Evolutionary conservation across 352 stramenopile genomes (phyloP), one percentile per base, ranked within the genome.

Genomic region (Phytophthora hybrid): DNA sequence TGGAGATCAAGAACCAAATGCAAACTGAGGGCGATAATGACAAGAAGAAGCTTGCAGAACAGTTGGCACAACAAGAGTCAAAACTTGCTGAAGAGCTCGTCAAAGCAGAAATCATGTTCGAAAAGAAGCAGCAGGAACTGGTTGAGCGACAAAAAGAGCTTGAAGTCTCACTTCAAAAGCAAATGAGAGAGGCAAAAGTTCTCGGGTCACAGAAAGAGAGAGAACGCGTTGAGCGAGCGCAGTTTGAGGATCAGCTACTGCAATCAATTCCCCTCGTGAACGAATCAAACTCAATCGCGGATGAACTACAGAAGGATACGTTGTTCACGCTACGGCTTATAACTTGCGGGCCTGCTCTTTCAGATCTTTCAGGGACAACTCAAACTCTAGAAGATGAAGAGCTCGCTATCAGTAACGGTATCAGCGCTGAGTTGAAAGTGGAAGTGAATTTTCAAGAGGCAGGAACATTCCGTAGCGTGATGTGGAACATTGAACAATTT

Each of bases 281-380:
- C 39, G 91, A 97, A 76, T 90, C 90, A 21, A 97, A 97, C 69
- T 91, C 89, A 14, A 95, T 96, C 29, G 82, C 88, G 5, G 88
- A 97, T 3, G 90, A 96, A 59, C 73, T 97, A 0, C 79, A 91
- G 32, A 92, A 90, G 46, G 63, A 85, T 52, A 88, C 88, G 0
- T 23, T 74, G 5, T 96, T 97, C 51, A 85, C 85, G 0, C 73
- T 97, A 21, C 86, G 88, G 59, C 76, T 97, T 18, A 71, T 95
- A 9, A 81, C 90, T 4, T 84, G 34, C 26, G 80, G 84, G 4
- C 82, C 83, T 11, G 13, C 46, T 4, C 29, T 66, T 10, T 19
- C 63, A 18, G 69, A 51, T 61, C 64, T 93, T 8, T 69, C 83
- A 46, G 56, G 59, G 5, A 66, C 49, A 31, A 19, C 41, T 3